Percentiles rank a stretch among this genome's conserved stretches.
phyloP scores from a whole-genome alignment of 805 yeast species.

The Sungouiella thailandica region DNA sequence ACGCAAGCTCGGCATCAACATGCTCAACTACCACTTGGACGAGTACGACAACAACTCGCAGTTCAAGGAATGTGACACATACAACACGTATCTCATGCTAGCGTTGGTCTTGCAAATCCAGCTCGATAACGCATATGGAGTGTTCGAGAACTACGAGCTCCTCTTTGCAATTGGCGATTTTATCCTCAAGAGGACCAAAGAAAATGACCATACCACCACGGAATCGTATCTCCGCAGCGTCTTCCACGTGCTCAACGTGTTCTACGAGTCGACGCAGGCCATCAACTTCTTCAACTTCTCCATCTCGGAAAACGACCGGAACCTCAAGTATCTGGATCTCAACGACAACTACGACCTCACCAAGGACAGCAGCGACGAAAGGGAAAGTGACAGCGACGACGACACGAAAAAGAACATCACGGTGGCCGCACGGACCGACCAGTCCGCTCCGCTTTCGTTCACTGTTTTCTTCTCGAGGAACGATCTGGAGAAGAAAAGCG shows the following conservation, averaged over 20 bases:
- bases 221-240: slow-evolving; percentile 22
- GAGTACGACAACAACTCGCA: slow-evolving; percentile 29
- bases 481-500: not conserved
- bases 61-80: slow-evolving; percentile 19
- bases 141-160: slow-evolving; percentile 39
- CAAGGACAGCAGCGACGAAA: slow-evolving; percentile 10
- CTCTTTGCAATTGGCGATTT: slow-evolving; percentile 34
- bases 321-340: slow-evolving; percentile 42
- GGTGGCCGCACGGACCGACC: slow-evolving; percentile 11
- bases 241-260: slow-evolving; percentile 30
- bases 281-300: slow-evolving; percentile 44
- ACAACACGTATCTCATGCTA: slow-evolving; percentile 30
- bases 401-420: slow-evolving; percentile 6
- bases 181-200: slow-evolving; percentile 8
- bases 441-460: slow-evolving; percentile 17
- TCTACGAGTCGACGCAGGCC: slow-evolving; percentile 45
- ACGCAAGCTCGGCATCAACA: slow-evolving; percentile 30
- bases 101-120: slow-evolving; percentile 35
- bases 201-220: slow-evolving; percentile 3
- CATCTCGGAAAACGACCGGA: slow-evolving; percentile 30
- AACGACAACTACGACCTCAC: slow-evolving; percentile 32
- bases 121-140: slow-evolving; percentile 33
- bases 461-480: slow-evolving; percentile 24
- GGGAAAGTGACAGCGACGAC: slow-evolving; percentile 13
- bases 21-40: slow-evolving; percentile 37